Percentiles rank a stretch among this genome's conserved stretches.
Evolutionary conservation across 2,329 filamentous ascomycete genomes (phyloP).

Genomic region (Alternaria conjuncta): DNA sequence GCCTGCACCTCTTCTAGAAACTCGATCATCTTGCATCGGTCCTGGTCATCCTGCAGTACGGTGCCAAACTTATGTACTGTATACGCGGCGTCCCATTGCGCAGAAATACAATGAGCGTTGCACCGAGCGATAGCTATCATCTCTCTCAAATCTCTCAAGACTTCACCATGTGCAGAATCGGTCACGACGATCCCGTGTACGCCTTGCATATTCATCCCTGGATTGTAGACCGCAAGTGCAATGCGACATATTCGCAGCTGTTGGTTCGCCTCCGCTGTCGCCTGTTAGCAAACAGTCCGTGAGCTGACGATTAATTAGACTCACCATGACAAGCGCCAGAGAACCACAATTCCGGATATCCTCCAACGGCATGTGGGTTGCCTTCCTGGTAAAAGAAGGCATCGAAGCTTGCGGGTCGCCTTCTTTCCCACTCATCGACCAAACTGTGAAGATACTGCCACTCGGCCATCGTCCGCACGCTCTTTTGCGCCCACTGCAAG

Average conservation of each 20-base stretch:
- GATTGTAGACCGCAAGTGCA: slow-evolving; percentile 12
- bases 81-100: slow-evolving; percentile 17
- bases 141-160: slow-evolving; percentile 16
- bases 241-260: slow-evolving; percentile 23
- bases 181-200: not conserved
- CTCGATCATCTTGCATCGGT: slow-evolving; percentile 20
- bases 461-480: slow-evolving; percentile 2
- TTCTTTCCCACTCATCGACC: slow-evolving; percentile 28
- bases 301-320: not conserved
- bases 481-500: slow-evolving; percentile 18
- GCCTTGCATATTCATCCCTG: not conserved
- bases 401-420: slow-evolving; percentile 20
- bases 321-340: slow-evolving; percentile 21
- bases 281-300: not conserved
- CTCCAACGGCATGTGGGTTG: not conserved
- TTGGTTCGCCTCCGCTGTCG: slow-evolving; percentile 24
- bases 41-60: slow-evolving; percentile 8
- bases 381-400: slow-evolving; percentile 20
- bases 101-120: slow-evolving; percentile 16
- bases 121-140: slow-evolving; percentile 24
- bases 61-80: slow-evolving; percentile 21
- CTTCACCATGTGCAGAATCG: not conserved
- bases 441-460: slow-evolving; percentile 16
- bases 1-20: slow-evolving; percentile 26
- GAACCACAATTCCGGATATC: slow-evolving; percentile 26